Percentiles rank a stretch among this genome's conserved stretches.
These are phyloP conservation scores for Lycium barbarum DNA, from an alignment of 257 asterid species.

Conservation along the genomic window DNA sequence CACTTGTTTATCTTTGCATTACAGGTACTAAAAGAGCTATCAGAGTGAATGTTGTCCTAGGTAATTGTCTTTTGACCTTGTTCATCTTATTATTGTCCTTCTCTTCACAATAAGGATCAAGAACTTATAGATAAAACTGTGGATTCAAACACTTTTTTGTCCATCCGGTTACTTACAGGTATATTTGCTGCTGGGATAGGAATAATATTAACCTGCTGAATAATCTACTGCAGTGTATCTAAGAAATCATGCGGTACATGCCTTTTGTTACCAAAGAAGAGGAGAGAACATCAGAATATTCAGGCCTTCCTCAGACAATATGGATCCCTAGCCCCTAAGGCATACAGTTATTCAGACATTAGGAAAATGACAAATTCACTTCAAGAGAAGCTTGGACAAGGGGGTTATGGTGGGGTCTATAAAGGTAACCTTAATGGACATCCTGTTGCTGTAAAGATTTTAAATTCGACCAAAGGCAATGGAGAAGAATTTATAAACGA, in stretches of 20 bases:
- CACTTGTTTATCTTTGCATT: conserved; percentile 25
- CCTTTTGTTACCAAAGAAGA: no score
- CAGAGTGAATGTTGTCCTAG: background rate
- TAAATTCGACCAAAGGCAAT: no score
- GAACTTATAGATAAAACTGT: background rate
- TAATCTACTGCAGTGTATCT: background rate
- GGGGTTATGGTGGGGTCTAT: no score
- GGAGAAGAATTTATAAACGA: no score
- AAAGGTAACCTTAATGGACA: conserved; percentile 40
- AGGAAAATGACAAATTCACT: conserved; percentile 30
- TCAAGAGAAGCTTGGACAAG: conserved; percentile 35
- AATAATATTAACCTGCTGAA: background rate
- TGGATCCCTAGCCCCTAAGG: conserved; percentile 21
- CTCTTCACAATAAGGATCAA: background rate
- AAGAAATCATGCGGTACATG: conserved; percentile 14
- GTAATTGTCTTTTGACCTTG: conserved; percentile 24
- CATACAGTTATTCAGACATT: conserved; percentile 21
- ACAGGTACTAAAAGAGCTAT: background rate
- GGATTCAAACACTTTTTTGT: background rate
- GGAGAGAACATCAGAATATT: no score
- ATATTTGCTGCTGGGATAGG: background rate
- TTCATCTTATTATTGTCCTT: conserved; percentile 6
- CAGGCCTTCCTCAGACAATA: no score
- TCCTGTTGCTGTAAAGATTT: conserved; percentile 40
- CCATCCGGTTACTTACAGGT: conserved; percentile 25